Conservation (phyloP, 306 rosid species). For the Ochetophila trinervis region DNA sequence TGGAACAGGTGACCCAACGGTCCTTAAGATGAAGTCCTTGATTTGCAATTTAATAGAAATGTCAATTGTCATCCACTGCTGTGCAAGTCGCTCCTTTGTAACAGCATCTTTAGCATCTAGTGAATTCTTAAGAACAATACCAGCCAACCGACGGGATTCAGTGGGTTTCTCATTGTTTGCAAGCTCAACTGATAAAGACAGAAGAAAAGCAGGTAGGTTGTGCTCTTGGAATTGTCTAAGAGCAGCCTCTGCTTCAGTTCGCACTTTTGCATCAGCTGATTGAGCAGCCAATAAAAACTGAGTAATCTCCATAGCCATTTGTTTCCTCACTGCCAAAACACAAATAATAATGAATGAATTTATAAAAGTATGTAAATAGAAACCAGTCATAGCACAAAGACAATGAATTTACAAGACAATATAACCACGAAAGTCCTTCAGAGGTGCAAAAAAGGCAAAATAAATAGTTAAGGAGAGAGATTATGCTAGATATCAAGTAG, state of each 20-base stretch:
- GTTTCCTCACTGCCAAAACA: constrained; percentile 4
- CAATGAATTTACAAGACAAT: neutral
- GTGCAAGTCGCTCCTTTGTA: constrained; percentile 32
- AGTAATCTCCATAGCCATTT: constrained; percentile 38
- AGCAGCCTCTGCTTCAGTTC: constrained; percentile 33
- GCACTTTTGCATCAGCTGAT: constrained; percentile 33
- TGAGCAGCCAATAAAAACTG: constrained; percentile 38
- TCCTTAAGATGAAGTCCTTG: constrained; percentile 27
- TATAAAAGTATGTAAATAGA: neutral
- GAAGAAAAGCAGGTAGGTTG: constrained; percentile 30
- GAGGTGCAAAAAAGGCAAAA: too few relatives aligned
- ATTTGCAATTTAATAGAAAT: constrained; percentile 32
- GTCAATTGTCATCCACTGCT: constrained; percentile 34
- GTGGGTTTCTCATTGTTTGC: constrained; percentile 32
- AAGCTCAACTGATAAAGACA: constrained; percentile 33
- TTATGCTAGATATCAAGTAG: too few relatives aligned
- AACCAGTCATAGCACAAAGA: neutral
- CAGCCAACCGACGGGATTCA: constrained; percentile 38
- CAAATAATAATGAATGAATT: neutral
- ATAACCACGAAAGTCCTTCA: too few relatives aligned
- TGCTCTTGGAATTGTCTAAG: constrained; percentile 39
- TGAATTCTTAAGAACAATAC: constrained; percentile 39
- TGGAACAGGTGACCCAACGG: constrained; percentile 30
- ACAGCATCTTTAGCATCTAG: constrained; percentile 38
- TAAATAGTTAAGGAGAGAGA: too few relatives aligned